Conservation (phyloP, 495 filamentous ascomycete genomes). For the Daldinia decipiens region DNA sequence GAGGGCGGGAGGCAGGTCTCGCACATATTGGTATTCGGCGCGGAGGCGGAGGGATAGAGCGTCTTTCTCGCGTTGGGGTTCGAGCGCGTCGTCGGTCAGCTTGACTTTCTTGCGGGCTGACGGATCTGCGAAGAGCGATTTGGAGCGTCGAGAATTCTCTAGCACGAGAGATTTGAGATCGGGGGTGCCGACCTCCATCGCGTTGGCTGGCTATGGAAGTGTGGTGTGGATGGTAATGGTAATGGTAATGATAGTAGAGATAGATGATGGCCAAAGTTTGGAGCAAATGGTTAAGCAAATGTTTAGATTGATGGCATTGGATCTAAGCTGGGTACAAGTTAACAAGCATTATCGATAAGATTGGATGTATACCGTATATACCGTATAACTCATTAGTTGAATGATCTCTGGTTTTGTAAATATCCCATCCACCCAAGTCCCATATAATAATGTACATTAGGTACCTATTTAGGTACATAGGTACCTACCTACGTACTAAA, state of each 20-base stretch:
- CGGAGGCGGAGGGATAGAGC: slow-evolving; percentile 59
- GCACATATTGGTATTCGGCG: slow-evolving; percentile 83
- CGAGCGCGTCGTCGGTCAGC: slow-evolving; percentile 51
- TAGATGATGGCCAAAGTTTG: background rate
- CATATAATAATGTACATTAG: too few species aligned
- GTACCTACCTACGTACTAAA: too few species aligned
- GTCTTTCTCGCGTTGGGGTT: slow-evolving; percentile 54
- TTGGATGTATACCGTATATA: background rate
- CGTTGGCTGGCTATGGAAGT: slow-evolving; percentile 1
- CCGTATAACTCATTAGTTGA: background rate
- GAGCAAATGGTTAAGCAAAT: background rate
- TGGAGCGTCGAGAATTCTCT: slow-evolving; percentile 55
- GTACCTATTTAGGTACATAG: too few species aligned
- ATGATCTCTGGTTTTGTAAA: background rate
- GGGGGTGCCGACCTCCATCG: slow-evolving; percentile 42
- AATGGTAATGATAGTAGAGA: background rate
- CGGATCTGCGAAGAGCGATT: slow-evolving; percentile 51
- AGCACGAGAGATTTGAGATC: slow-evolving; percentile 52
- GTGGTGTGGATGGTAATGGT: background rate
- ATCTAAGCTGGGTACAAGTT: background rate
- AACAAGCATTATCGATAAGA: slow-evolving; percentile 3
- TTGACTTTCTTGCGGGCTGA: slow-evolving; percentile 53
- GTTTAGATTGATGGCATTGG: background rate
- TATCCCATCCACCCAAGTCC: background rate
- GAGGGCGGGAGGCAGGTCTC: slow-evolving; percentile 82